Evolutionary conservation across 305 asterid species (phyloP).

Genomic region (Solanum hybrid): DNA sequence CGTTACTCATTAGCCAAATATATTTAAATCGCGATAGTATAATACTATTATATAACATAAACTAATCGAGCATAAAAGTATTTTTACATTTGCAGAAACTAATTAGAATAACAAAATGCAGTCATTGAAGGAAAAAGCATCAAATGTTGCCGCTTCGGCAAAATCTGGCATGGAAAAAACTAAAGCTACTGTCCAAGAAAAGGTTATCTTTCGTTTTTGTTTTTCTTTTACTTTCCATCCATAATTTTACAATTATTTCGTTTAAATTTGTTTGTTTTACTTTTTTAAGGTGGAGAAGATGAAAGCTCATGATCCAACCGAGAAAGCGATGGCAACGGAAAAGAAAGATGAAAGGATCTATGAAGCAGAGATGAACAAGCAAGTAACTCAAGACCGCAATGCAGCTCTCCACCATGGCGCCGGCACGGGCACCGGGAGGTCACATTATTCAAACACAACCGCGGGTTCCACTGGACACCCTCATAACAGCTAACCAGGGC

Average conservation of each 20-base stretch:
- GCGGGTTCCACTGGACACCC: constrained; percentile 23
- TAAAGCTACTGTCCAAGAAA: constrained; percentile 43
- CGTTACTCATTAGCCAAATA: not conserved
- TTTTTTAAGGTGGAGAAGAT: constrained; percentile 34
- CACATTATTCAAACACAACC: constrained; percentile 39
- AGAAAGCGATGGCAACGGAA: constrained; percentile 42
- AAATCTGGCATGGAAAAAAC: constrained; percentile 42
- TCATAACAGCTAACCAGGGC: constrained; percentile 20
- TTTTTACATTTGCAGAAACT: not conserved
- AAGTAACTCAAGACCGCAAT: constrained; percentile 25
- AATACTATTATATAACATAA: not conserved
- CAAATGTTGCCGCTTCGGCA: constrained; percentile 41
- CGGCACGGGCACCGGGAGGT: not conserved
- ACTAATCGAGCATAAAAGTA: not conserved
- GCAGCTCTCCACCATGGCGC: constrained; percentile 29
- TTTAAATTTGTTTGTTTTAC: not conserved
- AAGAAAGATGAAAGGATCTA: constrained; percentile 33
- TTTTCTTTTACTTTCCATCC: not conserved
- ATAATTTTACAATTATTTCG: no score
- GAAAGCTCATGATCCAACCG: constrained; percentile 29
- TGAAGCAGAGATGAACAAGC: constrained; percentile 39
- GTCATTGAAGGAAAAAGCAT: constrained; percentile 42
- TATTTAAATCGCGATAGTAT: not conserved
- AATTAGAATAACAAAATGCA: constrained; percentile 21
- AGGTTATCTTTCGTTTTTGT: constrained; percentile 14